Conservation (phyloP, 805 yeast genomes). For the Saccharomycopsis sp. region DNA sequence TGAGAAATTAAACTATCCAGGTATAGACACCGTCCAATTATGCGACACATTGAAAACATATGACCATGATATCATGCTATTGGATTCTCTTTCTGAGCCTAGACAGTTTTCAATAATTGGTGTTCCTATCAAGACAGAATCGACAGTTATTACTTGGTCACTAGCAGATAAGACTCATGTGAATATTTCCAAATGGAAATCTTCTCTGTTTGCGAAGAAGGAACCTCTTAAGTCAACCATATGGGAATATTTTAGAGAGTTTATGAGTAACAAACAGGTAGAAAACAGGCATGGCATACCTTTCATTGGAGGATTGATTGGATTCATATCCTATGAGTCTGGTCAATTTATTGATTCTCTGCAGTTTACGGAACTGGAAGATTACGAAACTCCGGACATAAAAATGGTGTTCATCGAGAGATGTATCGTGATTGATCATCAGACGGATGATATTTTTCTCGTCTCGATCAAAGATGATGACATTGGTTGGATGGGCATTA, state of each 20-base stretch:
- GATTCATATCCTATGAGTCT: conserved; percentile 83
- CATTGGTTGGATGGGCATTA: conserved; percentile 31
- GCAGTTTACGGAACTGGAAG: conserved; percentile 33
- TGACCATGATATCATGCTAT: conserved; percentile 44
- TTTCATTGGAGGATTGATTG: conserved; percentile 88
- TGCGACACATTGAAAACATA: conserved; percentile 40
- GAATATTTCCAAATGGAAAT: not conserved
- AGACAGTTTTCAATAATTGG: conserved; percentile 88
- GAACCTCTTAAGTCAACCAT: conserved; percentile 22
- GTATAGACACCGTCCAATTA: conserved; percentile 35
- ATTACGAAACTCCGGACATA: conserved; percentile 55
- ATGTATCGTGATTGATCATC: conserved; percentile 49
- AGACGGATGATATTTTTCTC: conserved; percentile 39
- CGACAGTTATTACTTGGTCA: conserved; percentile 24
- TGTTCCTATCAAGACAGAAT: conserved; percentile 40
- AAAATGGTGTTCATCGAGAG: conserved; percentile 67
- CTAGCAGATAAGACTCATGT: not conserved
- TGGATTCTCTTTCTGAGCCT: conserved; percentile 76
- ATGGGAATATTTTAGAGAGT: conserved; percentile 48
- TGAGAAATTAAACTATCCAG: not conserved
- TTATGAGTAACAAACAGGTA: conserved; percentile 34
- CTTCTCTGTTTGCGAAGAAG: not conserved
- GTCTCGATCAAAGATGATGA: conserved; percentile 43
- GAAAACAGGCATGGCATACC: conserved; percentile 41
- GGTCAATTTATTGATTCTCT: conserved; percentile 41